These are phyloP conservation scores for Mortierella sp. DNA, from an alignment of 371 early-diverging fungal genomes.

Conservation along the genomic window DNA sequence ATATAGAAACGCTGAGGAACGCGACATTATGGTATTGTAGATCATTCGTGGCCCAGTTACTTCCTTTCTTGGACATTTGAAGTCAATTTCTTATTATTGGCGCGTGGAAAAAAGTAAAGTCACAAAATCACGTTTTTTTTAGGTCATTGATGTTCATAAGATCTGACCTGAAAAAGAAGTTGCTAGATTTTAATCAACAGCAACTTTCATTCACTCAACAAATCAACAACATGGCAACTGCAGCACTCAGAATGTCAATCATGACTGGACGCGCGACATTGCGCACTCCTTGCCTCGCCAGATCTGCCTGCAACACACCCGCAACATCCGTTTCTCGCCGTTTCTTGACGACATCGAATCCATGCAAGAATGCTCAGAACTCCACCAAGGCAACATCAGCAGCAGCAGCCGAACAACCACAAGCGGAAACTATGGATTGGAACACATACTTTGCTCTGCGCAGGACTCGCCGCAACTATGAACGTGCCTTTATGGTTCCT, in stretches of 20 bases:
- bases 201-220: not conserved
- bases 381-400: conserved; percentile 1
- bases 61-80: too few relatives aligned
- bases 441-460: conserved; percentile 85
- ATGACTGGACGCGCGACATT: conserved; percentile 34
- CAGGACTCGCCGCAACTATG: conserved; percentile 75
- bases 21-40: not conserved
- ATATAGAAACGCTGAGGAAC: not conserved
- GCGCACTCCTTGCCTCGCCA: conserved; percentile 26
- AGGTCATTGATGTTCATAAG: not conserved
- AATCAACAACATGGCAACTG: conserved; percentile 36
- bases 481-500: conserved; percentile 74
- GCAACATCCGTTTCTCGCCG: conserved; percentile 23
- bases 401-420: conserved; percentile 6
- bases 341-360: conserved; percentile 32
- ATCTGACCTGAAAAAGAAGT: not conserved
- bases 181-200: not conserved
- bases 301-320: conserved; percentile 11
- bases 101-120: not conserved
- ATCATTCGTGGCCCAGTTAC: not conserved
- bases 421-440: conserved; percentile 65
- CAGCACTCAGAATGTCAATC: conserved; percentile 49
- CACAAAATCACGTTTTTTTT: not conserved
- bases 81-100: too few relatives aligned
- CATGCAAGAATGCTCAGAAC: conserved; percentile 26